Base-by-base conservation (phyloP, 768 basidiomycete species). In the Calocera viscosa region DNA sequence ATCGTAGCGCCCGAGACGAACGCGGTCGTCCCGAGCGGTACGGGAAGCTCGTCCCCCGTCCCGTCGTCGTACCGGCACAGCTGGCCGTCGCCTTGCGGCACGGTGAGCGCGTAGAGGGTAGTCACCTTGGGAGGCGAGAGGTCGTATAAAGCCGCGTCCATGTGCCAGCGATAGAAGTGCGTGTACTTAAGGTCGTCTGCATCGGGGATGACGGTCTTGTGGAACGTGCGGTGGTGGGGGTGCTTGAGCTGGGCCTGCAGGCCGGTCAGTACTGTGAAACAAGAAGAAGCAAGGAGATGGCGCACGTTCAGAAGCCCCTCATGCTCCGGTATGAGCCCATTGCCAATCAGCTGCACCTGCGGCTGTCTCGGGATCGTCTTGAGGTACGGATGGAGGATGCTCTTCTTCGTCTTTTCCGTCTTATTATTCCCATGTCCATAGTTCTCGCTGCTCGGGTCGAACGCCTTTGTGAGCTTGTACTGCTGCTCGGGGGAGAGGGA, bases 361-460 rank as follows among this genome's bases (percentile, higher is more conserved):
- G 90, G 90, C 1, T 89, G 86, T 26, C 87, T 82, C 0, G 93
- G 91, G 68, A 95, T 91, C 40, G 90, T 93, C 80, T 92, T 94
- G 72, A 94, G 83, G 74, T 93, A 89, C 0, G 91, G 89, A 73
- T 92, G 90, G 16, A 93, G 84, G 71, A 94, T 88, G 2, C 91
- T 92, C 72, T 87, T 87, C 72, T 81, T 82, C 24, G 86, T 85
- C 49, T 78, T 77, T 66, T 86, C 83, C 0, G 88, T 91, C 80
- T 91, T 90, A 80, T 91, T 90, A 76, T 91, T 91, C 1, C 91
- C 90, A 72, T 94, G 91, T 0, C 92, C 91, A 71, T 94, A 93
- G 70, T 76, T 83, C 71, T 83, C 79, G 30, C 81, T 77, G 0
- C 76, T 65, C 1, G 83, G 84, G 74, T 94, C 91, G 74, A 94